Conservation (phyloP, 768 basidiomycete species). For the Erythrobasidium yunnanense region DNA sequence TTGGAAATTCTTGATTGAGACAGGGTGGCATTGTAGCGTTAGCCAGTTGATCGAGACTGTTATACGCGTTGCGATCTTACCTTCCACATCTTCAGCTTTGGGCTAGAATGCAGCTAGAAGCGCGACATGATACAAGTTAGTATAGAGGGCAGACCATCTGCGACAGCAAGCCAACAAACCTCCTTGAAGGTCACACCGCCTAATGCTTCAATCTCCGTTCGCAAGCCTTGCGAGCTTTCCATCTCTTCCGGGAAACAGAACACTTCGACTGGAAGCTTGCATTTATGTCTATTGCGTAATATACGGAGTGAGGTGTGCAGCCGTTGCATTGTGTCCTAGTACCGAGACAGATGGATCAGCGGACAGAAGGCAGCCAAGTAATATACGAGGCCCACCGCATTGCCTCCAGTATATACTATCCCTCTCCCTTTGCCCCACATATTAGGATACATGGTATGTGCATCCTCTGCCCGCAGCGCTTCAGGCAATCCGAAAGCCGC, state of each 20-base stretch:
- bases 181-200: conserved; percentile 39
- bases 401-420: conserved; percentile 18
- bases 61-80: background rate
- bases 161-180: conserved; percentile 14
- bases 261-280: conserved; percentile 43
- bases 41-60: background rate
- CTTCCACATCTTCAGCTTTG: background rate
- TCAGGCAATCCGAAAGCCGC: conserved; percentile 5
- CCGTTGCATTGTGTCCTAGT: conserved; percentile 16
- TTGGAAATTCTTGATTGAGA: conserved; percentile 40
- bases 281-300: conserved; percentile 7
- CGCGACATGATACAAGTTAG: background rate
- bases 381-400: background rate
- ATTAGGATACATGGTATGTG: background rate
- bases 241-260: conserved; percentile 45
- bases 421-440: conserved; percentile 3
- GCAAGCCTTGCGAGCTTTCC: conserved; percentile 26
- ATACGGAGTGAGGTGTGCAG: conserved; percentile 9
- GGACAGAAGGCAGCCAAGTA: too few species aligned
- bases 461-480: background rate
- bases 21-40: conserved; percentile 1
- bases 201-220: conserved; percentile 38
- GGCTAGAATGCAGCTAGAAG: conserved; percentile 10
- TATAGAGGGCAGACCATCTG: background rate
- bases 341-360: background rate